Percentiles rank a stretch among this genome's conserved stretches.
Conservation (phyloP, 1,139 yeast genomes). For the Candida neerlandica region DNA sequence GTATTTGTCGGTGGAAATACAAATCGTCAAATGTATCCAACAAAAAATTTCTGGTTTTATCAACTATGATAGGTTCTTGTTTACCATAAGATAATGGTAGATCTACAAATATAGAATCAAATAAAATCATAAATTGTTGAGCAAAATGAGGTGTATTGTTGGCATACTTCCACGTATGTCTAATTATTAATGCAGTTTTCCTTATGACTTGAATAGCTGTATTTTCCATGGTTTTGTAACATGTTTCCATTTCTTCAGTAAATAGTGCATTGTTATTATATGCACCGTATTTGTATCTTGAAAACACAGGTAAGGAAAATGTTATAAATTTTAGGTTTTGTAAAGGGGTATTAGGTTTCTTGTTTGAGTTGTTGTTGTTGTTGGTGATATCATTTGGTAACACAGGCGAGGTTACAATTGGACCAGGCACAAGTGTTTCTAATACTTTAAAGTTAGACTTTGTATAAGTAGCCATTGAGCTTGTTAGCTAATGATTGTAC, state of each 20-base stretch:
- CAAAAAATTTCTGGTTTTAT: not conserved
- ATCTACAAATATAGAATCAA: conserved; percentile 2
- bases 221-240: conserved; percentile 4
- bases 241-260: not conserved
- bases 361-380: not conserved
- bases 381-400: not conserved
- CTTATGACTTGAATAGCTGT: not conserved
- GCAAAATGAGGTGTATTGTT: conserved; percentile 5
- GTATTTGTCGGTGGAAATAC: conserved; percentile 6
- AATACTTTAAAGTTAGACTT: not conserved
- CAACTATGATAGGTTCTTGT: not conserved
- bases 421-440: not conserved
- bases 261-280: conserved; percentile 1
- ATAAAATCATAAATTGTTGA: conserved; percentile 8
- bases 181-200: conserved; percentile 1
- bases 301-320: conserved; percentile 5
- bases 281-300: conserved; percentile 3
- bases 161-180: conserved; percentile 10
- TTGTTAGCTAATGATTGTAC: not conserved
- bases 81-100: not conserved
- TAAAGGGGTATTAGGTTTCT: not conserved
- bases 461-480: not conserved
- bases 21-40: conserved; percentile 8
- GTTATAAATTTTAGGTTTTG: conserved; percentile 3
- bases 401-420: too few species aligned